Evolutionary conservation across 441 rosid genomes (phyloP), one percentile per base, ranked within the genome.

Genomic region (Euphorbia schlechtendalii): DNA sequence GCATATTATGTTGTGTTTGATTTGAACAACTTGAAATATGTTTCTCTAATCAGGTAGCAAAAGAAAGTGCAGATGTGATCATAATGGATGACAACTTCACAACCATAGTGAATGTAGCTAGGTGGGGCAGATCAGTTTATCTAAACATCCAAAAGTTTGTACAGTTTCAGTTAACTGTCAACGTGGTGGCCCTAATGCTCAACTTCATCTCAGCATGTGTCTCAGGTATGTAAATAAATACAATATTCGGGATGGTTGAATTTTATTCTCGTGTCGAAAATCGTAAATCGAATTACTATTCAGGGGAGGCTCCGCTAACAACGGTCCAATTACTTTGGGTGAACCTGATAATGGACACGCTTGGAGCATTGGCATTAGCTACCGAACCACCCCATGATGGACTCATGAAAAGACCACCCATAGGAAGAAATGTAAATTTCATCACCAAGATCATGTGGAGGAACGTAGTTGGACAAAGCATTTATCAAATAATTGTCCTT

Each of bases 81-180:
- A 81, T 85, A 41, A 63, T 85, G 67, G 83, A 85, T 4, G 90
- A 83, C 21, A 80, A 80, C 64, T 83, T 85, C 21, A 61, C 79
- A 14, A 78, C 86, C 0, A 79, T 83, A 43, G 82, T 63, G 20
- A 85, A 76, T 1, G 82, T 85, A 17, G 58, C 77, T 51, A 68
- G 30, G 52, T 83, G 84, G 86, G 89, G 89, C 5, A 69, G 89
- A 53, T 71, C 83, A n/a, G 85, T 84, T n/a, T 80, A 78, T 66
- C 73, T 69, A 59, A 84, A 84, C 80, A 84, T 84, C 82, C n/a
- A n/a, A n/a, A n/a, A n/a, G n/a, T n/a, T n/a, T n/a, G n/a, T n/a
- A n/a, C n/a, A n/a, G n/a, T n/a, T 84, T 73, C 85, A 84, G 61
- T 72, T 82, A n/a, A 85, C 87, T 0, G 90, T 83, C 32, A 85